A percentile compares a stretch with the other conserved stretches of the same genome.
These are phyloP conservation scores for Carex pumila DNA, from an alignment of 176 grass and related monocot species.

Conservation along the genomic window DNA sequence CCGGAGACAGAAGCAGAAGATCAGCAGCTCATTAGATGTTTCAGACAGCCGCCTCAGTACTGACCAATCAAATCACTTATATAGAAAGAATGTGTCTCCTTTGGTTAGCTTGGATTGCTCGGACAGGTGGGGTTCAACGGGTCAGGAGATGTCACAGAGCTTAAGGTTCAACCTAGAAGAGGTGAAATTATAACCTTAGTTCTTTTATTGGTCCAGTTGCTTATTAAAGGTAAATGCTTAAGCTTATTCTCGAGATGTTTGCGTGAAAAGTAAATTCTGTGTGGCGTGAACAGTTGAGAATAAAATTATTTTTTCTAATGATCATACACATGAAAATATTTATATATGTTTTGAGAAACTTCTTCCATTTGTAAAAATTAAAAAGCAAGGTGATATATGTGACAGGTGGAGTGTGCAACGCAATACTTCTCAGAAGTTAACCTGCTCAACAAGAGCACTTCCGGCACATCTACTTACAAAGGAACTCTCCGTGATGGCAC, in stretches of 20 bases:
- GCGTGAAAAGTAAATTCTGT: no score
- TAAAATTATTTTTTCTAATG: no score
- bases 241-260: neutral
- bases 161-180: slow-evolving; percentile 70
- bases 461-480: slow-evolving; percentile 37
- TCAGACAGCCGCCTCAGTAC: slow-evolving; percentile 42
- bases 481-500: slow-evolving; percentile 53
- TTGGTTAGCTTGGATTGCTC: slow-evolving; percentile 55
- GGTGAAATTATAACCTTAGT: slow-evolving; percentile 17
- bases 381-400: neutral
- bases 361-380: no score
- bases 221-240: neutral
- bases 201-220: neutral
- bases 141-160: slow-evolving; percentile 45
- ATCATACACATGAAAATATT: neutral
- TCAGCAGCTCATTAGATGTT: slow-evolving; percentile 45
- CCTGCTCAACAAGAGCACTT: slow-evolving; percentile 50
- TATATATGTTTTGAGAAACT: neutral
- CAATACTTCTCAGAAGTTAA: slow-evolving; percentile 63
- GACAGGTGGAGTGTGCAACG: slow-evolving; percentile 45
- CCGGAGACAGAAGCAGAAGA: slow-evolving; percentile 66
- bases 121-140: slow-evolving; percentile 45
- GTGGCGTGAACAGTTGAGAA: no score
- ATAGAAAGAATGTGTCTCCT: slow-evolving; percentile 29
- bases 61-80: slow-evolving; percentile 38